phyloP scores from a whole-genome alignment of 805 yeast species.

The Metschnikowia picachoensis region DNA sequence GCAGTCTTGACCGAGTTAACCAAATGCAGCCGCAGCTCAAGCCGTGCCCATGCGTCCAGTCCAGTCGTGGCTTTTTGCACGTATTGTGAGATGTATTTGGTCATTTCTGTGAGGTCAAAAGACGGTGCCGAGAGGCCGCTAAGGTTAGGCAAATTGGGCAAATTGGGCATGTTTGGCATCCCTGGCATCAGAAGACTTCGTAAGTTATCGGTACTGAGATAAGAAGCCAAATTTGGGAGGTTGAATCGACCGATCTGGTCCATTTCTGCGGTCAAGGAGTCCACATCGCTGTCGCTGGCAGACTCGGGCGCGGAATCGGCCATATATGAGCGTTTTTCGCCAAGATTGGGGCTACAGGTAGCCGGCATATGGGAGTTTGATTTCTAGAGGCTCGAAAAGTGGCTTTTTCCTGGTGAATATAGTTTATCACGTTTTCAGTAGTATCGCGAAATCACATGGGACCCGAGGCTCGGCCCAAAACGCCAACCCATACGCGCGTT shows the following conservation, averaged over 20 bases:
- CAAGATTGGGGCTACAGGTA: too few species aligned
- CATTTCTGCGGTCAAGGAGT: conserved; percentile 43
- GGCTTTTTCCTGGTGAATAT: too few species aligned
- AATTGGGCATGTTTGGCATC: conserved; percentile 18
- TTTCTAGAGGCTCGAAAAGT: too few species aligned
- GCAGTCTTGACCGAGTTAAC: conserved; percentile 36
- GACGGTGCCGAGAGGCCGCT: conserved; percentile 16
- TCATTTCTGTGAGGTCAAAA: conserved; percentile 29
- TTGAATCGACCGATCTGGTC: conserved; percentile 50
- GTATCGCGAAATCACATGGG: too few species aligned
- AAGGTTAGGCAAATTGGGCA: conserved; percentile 18
- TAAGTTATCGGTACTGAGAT: conserved; percentile 13
- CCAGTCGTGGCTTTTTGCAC: conserved; percentile 13
- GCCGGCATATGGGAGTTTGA: too few species aligned
- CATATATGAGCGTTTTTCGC: too few species aligned
- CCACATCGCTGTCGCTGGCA: conserved; percentile 15
- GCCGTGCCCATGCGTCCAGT: conserved; percentile 8
- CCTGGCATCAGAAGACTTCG: conserved; percentile 23
- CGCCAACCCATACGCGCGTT: too few species aligned
- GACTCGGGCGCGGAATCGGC: not conserved
- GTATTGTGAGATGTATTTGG: conserved; percentile 28
- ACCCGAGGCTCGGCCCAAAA: too few species aligned
- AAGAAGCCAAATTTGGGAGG: conserved; percentile 16
- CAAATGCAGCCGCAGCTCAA: conserved; percentile 19
- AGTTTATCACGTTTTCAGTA: too few species aligned